Conservation (phyloP, 176 grass and related monocot species). For the Ampelocalamus luodianensis region DNA sequence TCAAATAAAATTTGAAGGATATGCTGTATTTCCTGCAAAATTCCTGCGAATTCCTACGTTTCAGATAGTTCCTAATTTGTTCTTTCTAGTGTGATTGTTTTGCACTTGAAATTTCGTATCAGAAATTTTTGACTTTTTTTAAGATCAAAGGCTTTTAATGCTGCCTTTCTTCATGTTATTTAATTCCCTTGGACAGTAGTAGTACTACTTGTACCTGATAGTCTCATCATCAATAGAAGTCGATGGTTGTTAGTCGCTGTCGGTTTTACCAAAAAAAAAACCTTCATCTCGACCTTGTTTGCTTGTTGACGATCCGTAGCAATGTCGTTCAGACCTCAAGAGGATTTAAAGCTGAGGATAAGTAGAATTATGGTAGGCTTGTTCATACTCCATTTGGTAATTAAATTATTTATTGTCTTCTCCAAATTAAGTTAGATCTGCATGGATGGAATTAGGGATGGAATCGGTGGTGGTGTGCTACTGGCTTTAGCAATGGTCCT, state of each 20-base stretch:
- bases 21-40: background rate
- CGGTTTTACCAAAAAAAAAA: background rate
- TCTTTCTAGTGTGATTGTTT: background rate
- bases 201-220: background rate
- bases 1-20: background rate
- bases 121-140: background rate
- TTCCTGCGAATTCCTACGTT: background rate
- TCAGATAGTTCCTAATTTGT: background rate
- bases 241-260: constrained; percentile 12
- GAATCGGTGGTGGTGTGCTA: too few species aligned
- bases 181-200: constrained; percentile 1
- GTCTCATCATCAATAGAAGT: constrained; percentile 19
- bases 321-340: background rate
- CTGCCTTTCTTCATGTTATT: background rate
- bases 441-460: background rate
- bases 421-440: background rate
- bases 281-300: background rate
- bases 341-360: background rate
- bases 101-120: too few species aligned
- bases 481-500: background rate
- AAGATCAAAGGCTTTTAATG: background rate
- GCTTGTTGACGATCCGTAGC: background rate
- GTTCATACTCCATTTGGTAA: background rate
- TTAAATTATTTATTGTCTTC: background rate
- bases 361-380: background rate